These are phyloP conservation scores for Porphyrellus cyaneotinctus DNA, from an alignment of 768 basidiomycete genomes.

Conservation along the genomic window DNA sequence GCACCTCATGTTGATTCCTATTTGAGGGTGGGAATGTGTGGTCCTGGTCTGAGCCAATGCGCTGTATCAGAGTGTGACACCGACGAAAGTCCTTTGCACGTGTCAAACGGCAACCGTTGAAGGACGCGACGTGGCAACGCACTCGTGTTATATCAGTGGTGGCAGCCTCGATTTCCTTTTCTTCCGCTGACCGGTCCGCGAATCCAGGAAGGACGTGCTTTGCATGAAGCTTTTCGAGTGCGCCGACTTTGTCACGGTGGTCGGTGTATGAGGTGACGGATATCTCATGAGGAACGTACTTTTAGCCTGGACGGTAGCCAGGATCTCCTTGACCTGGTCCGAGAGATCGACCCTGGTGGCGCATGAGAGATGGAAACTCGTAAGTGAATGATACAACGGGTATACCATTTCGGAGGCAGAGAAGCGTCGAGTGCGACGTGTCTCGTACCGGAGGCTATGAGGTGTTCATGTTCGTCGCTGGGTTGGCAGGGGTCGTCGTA, in stretches of 20 bases:
- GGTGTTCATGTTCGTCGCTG: conserved; percentile 58
- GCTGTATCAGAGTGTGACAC: conserved; percentile 55
- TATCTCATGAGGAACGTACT: conserved; percentile 47
- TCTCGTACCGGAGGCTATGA: conserved; percentile 44
- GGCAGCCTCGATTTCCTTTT: conserved; percentile 84
- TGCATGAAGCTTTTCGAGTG: conserved; percentile 92
- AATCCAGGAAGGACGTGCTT: conserved; percentile 96
- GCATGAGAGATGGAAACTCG: conserved; percentile 12
- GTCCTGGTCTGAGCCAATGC: conserved; percentile 54
- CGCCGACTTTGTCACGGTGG: conserved; percentile 53
- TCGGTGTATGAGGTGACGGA: conserved; percentile 11
- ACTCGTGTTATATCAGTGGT: conserved; percentile 89
- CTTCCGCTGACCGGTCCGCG: conserved; percentile 89
- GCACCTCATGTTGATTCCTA: conserved; percentile 46
- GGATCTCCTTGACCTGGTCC: conserved; percentile 81
- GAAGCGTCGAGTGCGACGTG: conserved; percentile 52
- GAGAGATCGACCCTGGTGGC: conserved; percentile 81
- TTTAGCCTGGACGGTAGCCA: conserved; percentile 66
- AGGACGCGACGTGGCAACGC: conserved; percentile 22
- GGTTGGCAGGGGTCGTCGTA: conserved; percentile 47
- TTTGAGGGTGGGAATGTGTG: conserved; percentile 63
- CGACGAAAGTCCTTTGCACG: conserved; percentile 36
- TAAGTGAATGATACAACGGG: neutral
- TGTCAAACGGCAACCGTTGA: conserved; percentile 4
- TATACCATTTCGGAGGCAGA: conserved; percentile 86